A percentile compares a stretch with the other conserved stretches of the same genome.
Evolutionary conservation across 352 stramenopile genomes (phyloP).

Genomic region (Pythium guiyangense): DNA sequence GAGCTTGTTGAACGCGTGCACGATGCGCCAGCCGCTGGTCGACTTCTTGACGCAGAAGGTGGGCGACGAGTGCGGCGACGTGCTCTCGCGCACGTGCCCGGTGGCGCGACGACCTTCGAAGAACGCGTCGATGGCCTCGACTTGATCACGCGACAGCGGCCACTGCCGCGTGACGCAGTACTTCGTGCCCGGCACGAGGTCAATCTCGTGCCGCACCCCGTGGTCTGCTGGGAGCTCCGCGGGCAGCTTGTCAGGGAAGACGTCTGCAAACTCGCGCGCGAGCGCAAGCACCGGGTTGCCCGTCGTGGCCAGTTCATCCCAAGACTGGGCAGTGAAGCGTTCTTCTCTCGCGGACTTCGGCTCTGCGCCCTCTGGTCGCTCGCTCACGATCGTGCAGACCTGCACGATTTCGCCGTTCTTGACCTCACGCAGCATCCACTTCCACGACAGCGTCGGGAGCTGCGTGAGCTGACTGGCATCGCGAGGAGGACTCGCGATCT

Average conservation of each 20-base stretch:
- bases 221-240: conserved; percentile 6
- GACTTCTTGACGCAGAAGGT: conserved; percentile 28
- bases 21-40: conserved; percentile 17
- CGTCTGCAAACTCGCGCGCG: not conserved
- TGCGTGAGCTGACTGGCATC: no score
- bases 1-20: conserved; percentile 33
- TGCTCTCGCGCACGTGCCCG: conserved; percentile 15
- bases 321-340: no score
- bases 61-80: conserved; percentile 14
- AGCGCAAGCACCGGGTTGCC: conserved; percentile 1
- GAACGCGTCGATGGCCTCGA: conserved; percentile 16
- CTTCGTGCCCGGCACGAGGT: conserved; percentile 19
- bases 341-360: no score
- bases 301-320: no score
- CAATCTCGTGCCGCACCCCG: conserved; percentile 22
- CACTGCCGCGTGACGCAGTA: conserved; percentile 28
- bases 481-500: no score
- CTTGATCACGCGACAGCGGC: conserved; percentile 19
- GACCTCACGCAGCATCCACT: no score
- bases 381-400: no score
- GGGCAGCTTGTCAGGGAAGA: conserved; percentile 19
- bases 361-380: no score
- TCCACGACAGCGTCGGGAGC: no score
- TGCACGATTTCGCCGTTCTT: no score
- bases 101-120: conserved; percentile 11